Percentiles rank a stretch among this genome's conserved stretches.
phyloP scores from a whole-genome alignment of 768 basidiomycete genomes.

The Tephrocybe sp. region DNA sequence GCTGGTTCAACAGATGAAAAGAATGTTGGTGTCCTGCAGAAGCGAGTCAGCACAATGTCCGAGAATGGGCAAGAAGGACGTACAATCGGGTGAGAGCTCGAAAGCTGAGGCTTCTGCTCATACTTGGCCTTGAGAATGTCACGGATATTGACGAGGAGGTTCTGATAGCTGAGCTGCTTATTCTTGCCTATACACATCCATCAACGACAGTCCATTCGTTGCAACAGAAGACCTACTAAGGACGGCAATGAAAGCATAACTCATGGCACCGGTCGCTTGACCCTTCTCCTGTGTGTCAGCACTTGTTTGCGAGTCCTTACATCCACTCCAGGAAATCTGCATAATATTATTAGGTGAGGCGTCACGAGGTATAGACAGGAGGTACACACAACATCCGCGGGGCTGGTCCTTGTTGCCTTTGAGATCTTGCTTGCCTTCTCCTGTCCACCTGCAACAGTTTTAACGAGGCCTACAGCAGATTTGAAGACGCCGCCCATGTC shows the following conservation, averaged over 20 bases:
- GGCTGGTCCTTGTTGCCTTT: conserved; percentile 65
- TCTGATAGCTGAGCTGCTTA: conserved; percentile 41
- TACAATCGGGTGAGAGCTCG: conserved; percentile 42
- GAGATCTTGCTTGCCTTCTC: conserved; percentile 62
- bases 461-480: conserved; percentile 71
- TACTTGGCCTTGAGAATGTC: conserved; percentile 38
- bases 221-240: conserved; percentile 37
- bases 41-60: neutral
- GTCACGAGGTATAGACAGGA: neutral
- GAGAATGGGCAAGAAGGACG: conserved; percentile 12
- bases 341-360: neutral
- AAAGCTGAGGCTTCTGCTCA: conserved; percentile 42
- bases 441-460: conserved; percentile 64
- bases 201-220: neutral
- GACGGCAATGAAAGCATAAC: conserved; percentile 60
- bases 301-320: conserved; percentile 80
- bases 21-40: conserved; percentile 34
- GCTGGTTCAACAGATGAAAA: conserved; percentile 34
- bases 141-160: conserved; percentile 38
- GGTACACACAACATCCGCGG: conserved; percentile 78
- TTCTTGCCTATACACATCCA: conserved; percentile 38
- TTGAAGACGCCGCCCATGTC: conserved; percentile 79
- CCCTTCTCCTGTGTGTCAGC: conserved; percentile 71
- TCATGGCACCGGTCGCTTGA: conserved; percentile 76
- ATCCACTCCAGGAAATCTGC: conserved; percentile 84